Evolutionary conservation across 2,329 filamentous ascomycete genomes (phyloP).

Genomic region (Fusarium sp.): DNA sequence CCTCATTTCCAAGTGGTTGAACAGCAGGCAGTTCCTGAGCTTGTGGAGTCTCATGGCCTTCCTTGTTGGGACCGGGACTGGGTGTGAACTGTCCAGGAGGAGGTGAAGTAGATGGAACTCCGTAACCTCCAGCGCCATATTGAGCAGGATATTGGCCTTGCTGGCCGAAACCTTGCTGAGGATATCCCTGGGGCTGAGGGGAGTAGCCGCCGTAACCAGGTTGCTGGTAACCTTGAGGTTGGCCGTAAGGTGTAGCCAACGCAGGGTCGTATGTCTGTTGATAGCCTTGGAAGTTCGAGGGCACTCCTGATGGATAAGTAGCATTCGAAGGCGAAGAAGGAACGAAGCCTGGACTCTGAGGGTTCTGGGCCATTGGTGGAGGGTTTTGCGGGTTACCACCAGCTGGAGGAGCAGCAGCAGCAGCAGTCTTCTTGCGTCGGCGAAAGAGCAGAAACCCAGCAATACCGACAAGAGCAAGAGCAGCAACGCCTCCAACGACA

Average conservation of each 20-base stretch:
- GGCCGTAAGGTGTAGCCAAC: conserved; percentile 39
- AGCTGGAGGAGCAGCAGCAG: conserved; percentile 28
- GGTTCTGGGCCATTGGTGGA: conserved; percentile 38
- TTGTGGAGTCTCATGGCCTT: conserved; percentile 28
- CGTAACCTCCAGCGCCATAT: conserved; percentile 40
- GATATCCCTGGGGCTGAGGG: conserved; percentile 36
- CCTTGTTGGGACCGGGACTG: conserved; percentile 48
- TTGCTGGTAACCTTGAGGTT: conserved; percentile 41
- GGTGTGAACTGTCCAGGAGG: conserved; percentile 48
- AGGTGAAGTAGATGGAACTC: conserved; percentile 42
- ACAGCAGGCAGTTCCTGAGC: conserved; percentile 48
- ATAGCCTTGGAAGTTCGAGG: conserved; percentile 43
- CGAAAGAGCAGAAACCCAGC: conserved; percentile 58
- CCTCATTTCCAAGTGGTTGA: conserved; percentile 49
- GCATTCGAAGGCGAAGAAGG: conserved; percentile 42
- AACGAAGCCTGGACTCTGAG: conserved; percentile 41
- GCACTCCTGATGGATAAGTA: conserved; percentile 48
- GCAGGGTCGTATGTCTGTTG: conserved; percentile 47
- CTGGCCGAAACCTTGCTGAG: conserved; percentile 42
- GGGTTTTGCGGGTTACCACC: conserved; percentile 25
- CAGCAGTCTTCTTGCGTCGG: conserved; percentile 51
- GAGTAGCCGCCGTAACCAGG: conserved; percentile 42
- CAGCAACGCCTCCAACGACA: conserved; percentile 60
- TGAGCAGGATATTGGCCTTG: conserved; percentile 44
- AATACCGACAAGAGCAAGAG: conserved; percentile 56